Evolutionary conservation across 73 alveolate species (phyloP).

Genomic region (Paramecium sonneborni): DNA sequence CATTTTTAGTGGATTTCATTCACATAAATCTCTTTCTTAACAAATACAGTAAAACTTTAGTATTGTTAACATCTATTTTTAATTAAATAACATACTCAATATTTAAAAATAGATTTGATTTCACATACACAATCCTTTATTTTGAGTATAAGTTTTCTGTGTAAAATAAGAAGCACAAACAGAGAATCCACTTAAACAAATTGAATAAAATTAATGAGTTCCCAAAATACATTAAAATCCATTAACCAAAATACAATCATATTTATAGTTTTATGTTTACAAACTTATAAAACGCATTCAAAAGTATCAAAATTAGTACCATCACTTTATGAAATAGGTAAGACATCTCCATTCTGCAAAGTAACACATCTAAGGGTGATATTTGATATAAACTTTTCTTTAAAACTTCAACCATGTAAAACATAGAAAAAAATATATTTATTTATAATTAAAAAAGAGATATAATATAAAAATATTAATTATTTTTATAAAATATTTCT

Average conservation of each 20-base stretch:
- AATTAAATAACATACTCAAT: not conserved
- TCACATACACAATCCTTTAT: not conserved
- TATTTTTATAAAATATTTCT: not conserved
- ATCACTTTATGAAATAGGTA: not conserved
- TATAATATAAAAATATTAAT: too few relatives aligned
- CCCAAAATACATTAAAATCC: not conserved
- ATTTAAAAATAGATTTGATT: not conserved
- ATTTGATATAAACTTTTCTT: too few relatives aligned
- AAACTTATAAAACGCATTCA: not conserved
- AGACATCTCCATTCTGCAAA: not conserved
- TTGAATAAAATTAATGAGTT: not conserved
- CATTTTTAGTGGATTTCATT: not conserved
- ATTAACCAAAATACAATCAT: not conserved
- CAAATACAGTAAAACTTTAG: not conserved
- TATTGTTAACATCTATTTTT: not conserved
- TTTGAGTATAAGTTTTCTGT: not conserved
- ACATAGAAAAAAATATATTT: too few relatives aligned
- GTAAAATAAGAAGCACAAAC: not conserved
- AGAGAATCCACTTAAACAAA: not conserved
- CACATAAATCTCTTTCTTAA: not conserved
- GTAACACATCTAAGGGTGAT: not conserved
- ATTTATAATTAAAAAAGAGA: too few relatives aligned
- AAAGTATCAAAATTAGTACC: not conserved
- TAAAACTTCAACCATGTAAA: too few relatives aligned
- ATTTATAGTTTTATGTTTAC: not conserved